These are phyloP conservation scores for Solanum hybrid DNA, from an alignment of 305 asterid genomes.

Conservation along the genomic window DNA sequence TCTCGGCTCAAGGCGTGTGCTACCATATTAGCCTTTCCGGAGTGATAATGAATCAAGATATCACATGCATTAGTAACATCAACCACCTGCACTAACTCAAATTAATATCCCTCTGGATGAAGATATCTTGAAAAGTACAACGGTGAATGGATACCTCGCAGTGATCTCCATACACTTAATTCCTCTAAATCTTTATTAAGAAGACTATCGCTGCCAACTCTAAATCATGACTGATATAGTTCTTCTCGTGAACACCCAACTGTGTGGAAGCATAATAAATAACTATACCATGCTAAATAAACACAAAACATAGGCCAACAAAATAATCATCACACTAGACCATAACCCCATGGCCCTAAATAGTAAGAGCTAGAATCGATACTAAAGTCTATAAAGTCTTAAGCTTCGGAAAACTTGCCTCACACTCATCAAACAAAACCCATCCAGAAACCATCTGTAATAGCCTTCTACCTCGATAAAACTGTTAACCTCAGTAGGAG, in stretches of 20 bases:
- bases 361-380: background rate
- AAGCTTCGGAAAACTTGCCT: background rate
- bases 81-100: background rate
- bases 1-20: background rate
- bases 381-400: background rate
- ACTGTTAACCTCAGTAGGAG: background rate
- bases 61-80: background rate
- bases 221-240: background rate
- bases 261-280: background rate
- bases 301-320: background rate
- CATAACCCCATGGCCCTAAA: background rate
- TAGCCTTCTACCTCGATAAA: background rate
- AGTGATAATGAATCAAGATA: background rate
- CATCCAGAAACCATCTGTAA: background rate
- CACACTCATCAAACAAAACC: background rate
- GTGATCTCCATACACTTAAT: background rate
- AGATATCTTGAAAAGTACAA: background rate
- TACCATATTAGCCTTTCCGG: background rate
- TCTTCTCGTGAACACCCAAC: background rate
- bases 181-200: background rate
- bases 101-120: background rate
- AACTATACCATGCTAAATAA: background rate
- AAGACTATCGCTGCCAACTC: background rate
- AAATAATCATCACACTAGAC: background rate
- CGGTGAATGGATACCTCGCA: background rate